Evolutionary conservation across 495 filamentous ascomycete genomes (phyloP).

Genomic region (Physcia stellaris): DNA sequence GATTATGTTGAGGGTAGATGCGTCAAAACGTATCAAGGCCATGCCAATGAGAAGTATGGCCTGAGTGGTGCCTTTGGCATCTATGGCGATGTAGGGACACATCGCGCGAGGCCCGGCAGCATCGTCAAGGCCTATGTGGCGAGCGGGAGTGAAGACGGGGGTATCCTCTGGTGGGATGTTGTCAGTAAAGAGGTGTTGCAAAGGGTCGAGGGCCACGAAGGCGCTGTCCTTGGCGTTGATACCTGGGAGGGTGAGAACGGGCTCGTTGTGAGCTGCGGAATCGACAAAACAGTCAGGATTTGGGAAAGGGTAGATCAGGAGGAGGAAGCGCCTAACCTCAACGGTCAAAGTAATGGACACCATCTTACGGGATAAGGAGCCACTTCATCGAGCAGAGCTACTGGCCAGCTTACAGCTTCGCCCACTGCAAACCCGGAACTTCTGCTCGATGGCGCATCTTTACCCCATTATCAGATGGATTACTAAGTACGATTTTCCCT

Average conservation of each 20-base stretch:
- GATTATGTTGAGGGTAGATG: slow-evolving; percentile 79
- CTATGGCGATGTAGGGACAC: slow-evolving; percentile 25
- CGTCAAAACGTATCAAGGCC: slow-evolving; percentile 95
- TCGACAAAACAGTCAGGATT: slow-evolving; percentile 50
- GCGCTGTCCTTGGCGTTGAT: slow-evolving; percentile 78
- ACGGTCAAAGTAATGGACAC: too few species aligned
- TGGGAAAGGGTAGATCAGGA: slow-evolving; percentile 35
- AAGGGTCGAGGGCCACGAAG: slow-evolving; percentile 53
- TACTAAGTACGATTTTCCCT: too few species aligned
- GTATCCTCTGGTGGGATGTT: slow-evolving; percentile 82
- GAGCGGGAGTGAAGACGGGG: slow-evolving; percentile 76
- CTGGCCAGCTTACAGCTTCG: too few species aligned
- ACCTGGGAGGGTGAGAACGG: slow-evolving; percentile 24
- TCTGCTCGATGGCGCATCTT: too few species aligned
- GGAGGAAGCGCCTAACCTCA: slow-evolving; percentile 9
- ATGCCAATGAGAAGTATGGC: slow-evolving; percentile 71
- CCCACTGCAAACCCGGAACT: too few species aligned
- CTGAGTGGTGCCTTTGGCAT: slow-evolving; percentile 68
- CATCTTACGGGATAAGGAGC: too few species aligned
- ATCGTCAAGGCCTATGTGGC: slow-evolving; percentile 49
- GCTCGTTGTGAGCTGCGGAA: slow-evolving; percentile 45
- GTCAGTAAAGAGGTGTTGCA: slow-evolving; percentile 71
- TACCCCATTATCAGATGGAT: too few species aligned
- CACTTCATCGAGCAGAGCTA: too few species aligned
- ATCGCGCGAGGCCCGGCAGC: not conserved